Evolutionary conservation across 352 stramenopile species (phyloP).

Genomic region (Globisporangium solare): DNA sequence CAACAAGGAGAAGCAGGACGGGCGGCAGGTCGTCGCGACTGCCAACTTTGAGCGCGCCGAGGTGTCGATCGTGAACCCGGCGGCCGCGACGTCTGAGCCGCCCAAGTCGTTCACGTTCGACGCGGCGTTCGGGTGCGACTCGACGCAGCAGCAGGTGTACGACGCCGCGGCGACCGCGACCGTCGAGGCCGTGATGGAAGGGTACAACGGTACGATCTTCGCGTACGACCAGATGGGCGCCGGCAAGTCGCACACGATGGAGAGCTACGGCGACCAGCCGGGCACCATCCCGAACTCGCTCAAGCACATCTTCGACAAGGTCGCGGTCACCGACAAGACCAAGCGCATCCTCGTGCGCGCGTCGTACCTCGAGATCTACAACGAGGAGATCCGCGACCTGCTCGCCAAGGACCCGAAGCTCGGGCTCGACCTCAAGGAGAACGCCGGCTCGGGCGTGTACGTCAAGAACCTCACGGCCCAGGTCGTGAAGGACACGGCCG

Average conservation of each 20-base stretch:
- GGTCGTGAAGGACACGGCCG: constrained; percentile 85
- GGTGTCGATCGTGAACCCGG: constrained; percentile 87
- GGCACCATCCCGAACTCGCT: constrained; percentile 90
- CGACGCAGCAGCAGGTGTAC: constrained; percentile 94
- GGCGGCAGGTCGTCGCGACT: constrained; percentile 70
- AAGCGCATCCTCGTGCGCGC: constrained; percentile 95
- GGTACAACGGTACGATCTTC: constrained; percentile 20
- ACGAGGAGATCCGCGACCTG: constrained; percentile 96
- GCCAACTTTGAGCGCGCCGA: constrained; percentile 89
- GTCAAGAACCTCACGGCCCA: constrained; percentile 85
- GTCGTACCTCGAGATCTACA: constrained; percentile 98
- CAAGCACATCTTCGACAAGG: constrained; percentile 89
- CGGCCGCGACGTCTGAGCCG: constrained; percentile 54
- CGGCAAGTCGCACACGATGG: constrained; percentile 89
- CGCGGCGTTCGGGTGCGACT: constrained; percentile 91
- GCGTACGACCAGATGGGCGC: constrained; percentile 66
- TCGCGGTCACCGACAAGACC: constrained; percentile 77
- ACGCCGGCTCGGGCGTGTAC: constrained; percentile 87
- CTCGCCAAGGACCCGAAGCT: constrained; percentile 79
- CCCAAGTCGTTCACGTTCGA: constrained; percentile 98
- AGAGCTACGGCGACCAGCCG: constrained; percentile 71
- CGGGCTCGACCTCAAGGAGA: constrained; percentile 90
- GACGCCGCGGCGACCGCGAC: constrained; percentile 86
- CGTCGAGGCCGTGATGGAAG: constrained; percentile 88
- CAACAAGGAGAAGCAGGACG: constrained; percentile 93